Base-by-base conservation (phyloP, 371 early-diverging fungal genomes). In the Mucor ambiguus region DNA sequence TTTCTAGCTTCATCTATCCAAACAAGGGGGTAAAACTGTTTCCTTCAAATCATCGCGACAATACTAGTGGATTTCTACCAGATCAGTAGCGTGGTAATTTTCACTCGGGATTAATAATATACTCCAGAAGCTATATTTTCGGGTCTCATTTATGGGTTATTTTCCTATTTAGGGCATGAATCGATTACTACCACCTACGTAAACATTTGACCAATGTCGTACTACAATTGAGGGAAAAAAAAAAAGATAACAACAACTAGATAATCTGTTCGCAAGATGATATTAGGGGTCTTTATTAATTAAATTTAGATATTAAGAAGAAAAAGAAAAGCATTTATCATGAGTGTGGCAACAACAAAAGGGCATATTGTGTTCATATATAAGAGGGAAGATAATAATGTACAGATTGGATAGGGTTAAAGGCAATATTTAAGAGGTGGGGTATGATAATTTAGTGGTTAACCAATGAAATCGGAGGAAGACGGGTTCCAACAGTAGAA, bases 381-480 rank as follows among this genome's bases (percentile, higher is more conserved):
- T 49, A 14, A 52, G 28, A 52, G 5, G 4, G 3, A 0, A 12
- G 26, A 16, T 14, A 24, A 52, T 52, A 24, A 52, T 52, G 28
- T 52, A 48, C 48, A 48, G 24, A 52, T 41, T 18, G 41, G 41
- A 52, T 52, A 24, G 20, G 49, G 12, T 49, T 26, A 49, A 49
- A n/a, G 55, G 55, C 8, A n/a, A 56, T 56, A 20, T 56, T 46
- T 62, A 61, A 52, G 14, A 52, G 12, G 28, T 14, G 4, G 46
- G 56, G 56, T 56, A 56, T 56, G 20, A 56, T n/a, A 26, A 12
- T 24, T 62, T 52, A 33, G 16, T 28, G 52, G 28, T 62, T 24
- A 20, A 26, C 35, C 30, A 62, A 52, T 30, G 58, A 58, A 46
- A 68, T 68, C 14, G 67, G 67, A 61, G 67, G 67, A 28, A 67